Evolutionary conservation across 306 rosid species (phyloP).

Genomic region (Cucurbita argyrosperma): DNA sequence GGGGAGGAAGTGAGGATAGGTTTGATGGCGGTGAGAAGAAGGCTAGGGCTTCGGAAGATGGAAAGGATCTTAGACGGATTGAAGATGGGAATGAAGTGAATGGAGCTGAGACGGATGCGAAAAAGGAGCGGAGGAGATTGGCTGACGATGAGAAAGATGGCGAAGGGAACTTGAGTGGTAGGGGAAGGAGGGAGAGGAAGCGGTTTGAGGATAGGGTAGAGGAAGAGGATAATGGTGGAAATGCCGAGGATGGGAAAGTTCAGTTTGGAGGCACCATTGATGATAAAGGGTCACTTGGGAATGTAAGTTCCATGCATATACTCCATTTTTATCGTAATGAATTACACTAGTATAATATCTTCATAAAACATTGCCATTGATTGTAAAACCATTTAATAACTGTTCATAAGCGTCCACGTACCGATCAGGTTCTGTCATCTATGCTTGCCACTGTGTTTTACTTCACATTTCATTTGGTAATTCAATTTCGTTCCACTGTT

Average conservation of each 20-base stretch:
- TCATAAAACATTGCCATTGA: background rate
- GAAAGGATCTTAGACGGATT: background rate
- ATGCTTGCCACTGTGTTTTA: background rate
- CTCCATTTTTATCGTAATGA: background rate
- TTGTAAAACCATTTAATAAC: background rate
- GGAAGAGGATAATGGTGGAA: background rate
- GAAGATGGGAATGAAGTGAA: conserved; percentile 34
- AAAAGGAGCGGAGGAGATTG: conserved; percentile 48
- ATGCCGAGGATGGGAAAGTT: conserved; percentile 1
- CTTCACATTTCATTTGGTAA: background rate
- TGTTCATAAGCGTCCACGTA: background rate
- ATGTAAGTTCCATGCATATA: conserved; percentile 27
- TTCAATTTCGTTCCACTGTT: background rate
- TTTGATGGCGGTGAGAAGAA: conserved; percentile 43
- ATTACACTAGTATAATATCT: background rate
- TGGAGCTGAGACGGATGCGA: conserved; percentile 20
- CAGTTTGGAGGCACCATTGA: conserved; percentile 13
- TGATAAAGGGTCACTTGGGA: conserved; percentile 30
- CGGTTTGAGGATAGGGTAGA: conserved; percentile 13
- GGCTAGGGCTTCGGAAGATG: conserved; percentile 43
- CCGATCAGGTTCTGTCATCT: background rate
- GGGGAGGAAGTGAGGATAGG: conserved; percentile 44
- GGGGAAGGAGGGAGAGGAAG: conserved; percentile 20
- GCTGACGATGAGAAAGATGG: conserved; percentile 37
- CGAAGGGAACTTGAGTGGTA: background rate